Percentiles rank a stretch among this genome's conserved stretches.
phyloP scores from a whole-genome alignment of 345 rosid species.

The Trapa bicornis region DNA sequence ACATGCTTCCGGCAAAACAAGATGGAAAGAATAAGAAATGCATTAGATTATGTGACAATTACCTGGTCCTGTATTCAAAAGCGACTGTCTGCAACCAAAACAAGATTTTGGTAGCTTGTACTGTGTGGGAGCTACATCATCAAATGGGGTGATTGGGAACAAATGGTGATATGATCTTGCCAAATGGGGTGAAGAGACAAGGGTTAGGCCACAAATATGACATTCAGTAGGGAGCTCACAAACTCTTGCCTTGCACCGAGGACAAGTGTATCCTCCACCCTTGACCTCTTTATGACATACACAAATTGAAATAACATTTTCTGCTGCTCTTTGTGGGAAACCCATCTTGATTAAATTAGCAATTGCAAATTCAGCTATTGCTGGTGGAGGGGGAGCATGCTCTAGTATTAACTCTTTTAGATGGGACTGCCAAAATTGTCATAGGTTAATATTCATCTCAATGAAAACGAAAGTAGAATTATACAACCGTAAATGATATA shows the following conservation, averaged over 20 bases:
- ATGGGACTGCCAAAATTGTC: slow-evolving; percentile 37
- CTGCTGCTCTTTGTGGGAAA: slow-evolving; percentile 80
- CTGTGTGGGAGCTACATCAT: slow-evolving; percentile 39
- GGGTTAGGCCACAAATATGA: slow-evolving; percentile 71
- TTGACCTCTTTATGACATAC: slow-evolving; percentile 86
- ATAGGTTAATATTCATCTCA: neutral
- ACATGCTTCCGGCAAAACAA: neutral
- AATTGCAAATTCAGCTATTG: slow-evolving; percentile 79
- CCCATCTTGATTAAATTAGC: slow-evolving; percentile 89
- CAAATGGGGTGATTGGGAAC: slow-evolving; percentile 77
- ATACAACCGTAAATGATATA: neutral
- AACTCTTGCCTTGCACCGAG: slow-evolving; percentile 83
- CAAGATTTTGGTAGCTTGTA: slow-evolving; percentile 34
- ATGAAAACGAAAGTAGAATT: neutral
- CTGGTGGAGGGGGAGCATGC: slow-evolving; percentile 97
- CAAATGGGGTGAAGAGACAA: slow-evolving; percentile 90
- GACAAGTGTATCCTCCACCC: slow-evolving; percentile 83
- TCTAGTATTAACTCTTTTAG: slow-evolving; percentile 67
- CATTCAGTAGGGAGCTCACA: slow-evolving; percentile 92
- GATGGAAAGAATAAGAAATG: too few species aligned
- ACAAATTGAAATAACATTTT: slow-evolving; percentile 67
- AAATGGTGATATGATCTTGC: slow-evolving; percentile 96
- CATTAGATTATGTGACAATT: slow-evolving; percentile 8
- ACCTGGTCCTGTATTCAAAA: slow-evolving; percentile 58
- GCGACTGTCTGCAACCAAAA: slow-evolving; percentile 80